phyloP scores from a whole-genome alignment of 805 yeast species.

The Metschnikowia borealis region DNA sequence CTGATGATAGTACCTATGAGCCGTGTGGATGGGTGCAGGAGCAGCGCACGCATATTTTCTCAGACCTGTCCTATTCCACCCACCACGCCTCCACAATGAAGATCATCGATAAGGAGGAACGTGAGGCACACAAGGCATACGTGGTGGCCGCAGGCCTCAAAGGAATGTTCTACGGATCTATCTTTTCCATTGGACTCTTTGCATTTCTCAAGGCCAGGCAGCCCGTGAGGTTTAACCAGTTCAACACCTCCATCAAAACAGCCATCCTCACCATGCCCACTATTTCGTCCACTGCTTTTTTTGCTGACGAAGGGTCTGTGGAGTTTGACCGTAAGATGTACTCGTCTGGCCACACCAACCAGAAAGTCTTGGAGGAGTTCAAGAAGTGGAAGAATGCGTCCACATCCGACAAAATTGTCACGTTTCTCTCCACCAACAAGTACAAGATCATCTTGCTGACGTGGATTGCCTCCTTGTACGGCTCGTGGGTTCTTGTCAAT shows the following conservation, averaged over 20 bases:
- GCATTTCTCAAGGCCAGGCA: constrained; percentile 31
- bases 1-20: no score
- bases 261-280: constrained; percentile 39
- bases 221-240: constrained; percentile 30
- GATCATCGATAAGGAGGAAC: constrained; percentile 34
- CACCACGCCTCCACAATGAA: constrained; percentile 26
- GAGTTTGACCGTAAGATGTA: constrained; percentile 40
- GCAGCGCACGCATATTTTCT: neutral
- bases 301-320: constrained; percentile 43
- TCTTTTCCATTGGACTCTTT: constrained; percentile 30
- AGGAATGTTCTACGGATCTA: constrained; percentile 36
- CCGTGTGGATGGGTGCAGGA: neutral
- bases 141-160: constrained; percentile 35
- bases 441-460: constrained; percentile 33
- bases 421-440: constrained; percentile 29
- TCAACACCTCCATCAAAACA: constrained; percentile 38
- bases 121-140: constrained; percentile 36
- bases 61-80: neutral
- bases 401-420: constrained; percentile 26
- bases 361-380: constrained; percentile 32
- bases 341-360: constrained; percentile 25
- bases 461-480: constrained; percentile 39
- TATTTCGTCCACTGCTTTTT: constrained; percentile 34
- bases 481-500: constrained; percentile 27
- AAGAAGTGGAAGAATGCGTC: constrained; percentile 33